Evolutionary conservation across 257 asterid species (phyloP), one percentile per base, ranked within the genome.

Genomic region (Sherardia arvensis): DNA sequence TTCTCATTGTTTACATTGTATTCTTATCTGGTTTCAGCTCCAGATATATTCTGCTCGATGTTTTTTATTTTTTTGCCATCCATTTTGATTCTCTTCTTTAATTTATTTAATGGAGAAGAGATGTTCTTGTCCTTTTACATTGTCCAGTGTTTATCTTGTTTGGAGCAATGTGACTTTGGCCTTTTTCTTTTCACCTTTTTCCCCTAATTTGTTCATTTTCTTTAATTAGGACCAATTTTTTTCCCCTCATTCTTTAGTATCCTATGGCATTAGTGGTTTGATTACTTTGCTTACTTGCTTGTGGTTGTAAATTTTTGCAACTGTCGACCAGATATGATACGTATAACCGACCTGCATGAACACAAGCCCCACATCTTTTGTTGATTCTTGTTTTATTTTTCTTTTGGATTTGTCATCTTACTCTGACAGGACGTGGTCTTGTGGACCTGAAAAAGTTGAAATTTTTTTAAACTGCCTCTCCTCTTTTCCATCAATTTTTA

Each of bases 401-500:
- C 14, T 8, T 33, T 25, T 55, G 59, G 59, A 54, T 64, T 74
- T 66, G 48, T 66, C 71, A 34, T 34, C 56, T 65, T 30, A 3
- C 43, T 38, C 57, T 47, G 32, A 17, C 32, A 48, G 67, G 60
- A 58, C 63, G 61, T 38, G 76, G 70, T 53, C 75, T 40, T 40
- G 48, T 40, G 48, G 48, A 40, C 48, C 48, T 14, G n/a, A 40
- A 40, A 40, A 48, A 20, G 55, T 48, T 48, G 55, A 18, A 20
- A 7, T 48, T 48, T 48, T 20, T 20, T 48, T 48, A 48, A 48
- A 48, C 9, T 48, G n/a, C 49, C 69, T 43, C 23, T 28, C 56
- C 65, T 62, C 56, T 66, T 65, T 66, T 62, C 66, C 59, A 61
- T 64, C 67, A 57, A 58, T 33, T 54, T 69, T 33, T 69, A 45